Percentiles rank a stretch among this genome's conserved stretches.
phyloP scores from a whole-genome alignment of 108 stramenopile species.

The Nannochloropsis oceanica region DNA sequence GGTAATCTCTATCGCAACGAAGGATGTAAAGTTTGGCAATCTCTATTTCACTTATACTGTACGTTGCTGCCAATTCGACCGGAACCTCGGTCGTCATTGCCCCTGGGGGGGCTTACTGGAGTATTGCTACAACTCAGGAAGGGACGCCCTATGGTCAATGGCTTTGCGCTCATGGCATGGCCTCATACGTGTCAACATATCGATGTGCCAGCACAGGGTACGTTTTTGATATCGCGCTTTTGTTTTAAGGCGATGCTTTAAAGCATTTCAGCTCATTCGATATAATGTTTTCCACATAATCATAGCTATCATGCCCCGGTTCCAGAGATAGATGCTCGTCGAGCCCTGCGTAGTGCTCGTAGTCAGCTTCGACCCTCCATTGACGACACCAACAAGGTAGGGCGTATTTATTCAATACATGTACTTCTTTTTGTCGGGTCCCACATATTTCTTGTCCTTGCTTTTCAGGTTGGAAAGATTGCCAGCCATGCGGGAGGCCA shows the following conservation, averaged over 20 bases:
- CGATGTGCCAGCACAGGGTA: not conserved
- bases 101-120: not conserved
- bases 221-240: not conserved
- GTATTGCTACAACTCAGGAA: not conserved
- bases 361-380: not conserved
- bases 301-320: not conserved
- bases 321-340: not conserved
- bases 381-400: not conserved
- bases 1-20: no score
- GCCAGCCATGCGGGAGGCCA: not conserved
- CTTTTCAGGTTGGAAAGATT: not conserved
- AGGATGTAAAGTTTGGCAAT: no score
- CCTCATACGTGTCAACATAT: not conserved
- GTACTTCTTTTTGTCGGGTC: no score
- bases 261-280: not conserved
- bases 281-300: not conserved
- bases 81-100: not conserved
- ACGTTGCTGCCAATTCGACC: not conserved
- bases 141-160: not conserved
- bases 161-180: not conserved
- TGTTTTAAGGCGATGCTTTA: not conserved
- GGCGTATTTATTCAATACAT: no score
- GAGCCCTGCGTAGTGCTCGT: not conserved
- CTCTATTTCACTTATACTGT: no score
- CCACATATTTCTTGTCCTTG: not conserved